Conservation (phyloP, 805 yeast genomes). For the Candida orba region DNA sequence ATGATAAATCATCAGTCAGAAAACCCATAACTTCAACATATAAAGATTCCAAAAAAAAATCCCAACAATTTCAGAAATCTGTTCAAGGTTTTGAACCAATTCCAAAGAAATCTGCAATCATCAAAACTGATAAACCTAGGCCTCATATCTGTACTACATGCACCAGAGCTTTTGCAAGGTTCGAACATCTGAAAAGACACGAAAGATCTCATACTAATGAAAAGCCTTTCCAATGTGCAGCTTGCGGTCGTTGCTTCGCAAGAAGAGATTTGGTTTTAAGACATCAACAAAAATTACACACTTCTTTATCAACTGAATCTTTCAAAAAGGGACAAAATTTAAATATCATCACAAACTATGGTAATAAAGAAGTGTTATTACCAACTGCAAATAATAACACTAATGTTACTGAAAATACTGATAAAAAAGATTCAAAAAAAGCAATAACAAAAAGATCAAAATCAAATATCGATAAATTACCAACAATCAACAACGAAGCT, state of each 20-base stretch:
- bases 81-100: slow-evolving; percentile 50
- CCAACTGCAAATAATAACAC: slow-evolving; percentile 22
- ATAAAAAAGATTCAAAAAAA: not conserved
- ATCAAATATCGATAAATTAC: not conserved
- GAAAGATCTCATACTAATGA: slow-evolving; percentile 93
- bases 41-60: slow-evolving; percentile 6
- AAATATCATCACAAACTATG: slow-evolving; percentile 30
- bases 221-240: slow-evolving; percentile 93
- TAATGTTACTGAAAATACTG: not conserved
- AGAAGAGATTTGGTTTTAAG: slow-evolving; percentile 80
- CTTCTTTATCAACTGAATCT: slow-evolving; percentile 34
- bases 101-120: slow-evolving; percentile 76
- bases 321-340: slow-evolving; percentile 25
- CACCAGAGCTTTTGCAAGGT: slow-evolving; percentile 90
- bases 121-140: slow-evolving; percentile 88
- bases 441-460: not conserved
- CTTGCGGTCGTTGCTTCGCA: slow-evolving; percentile 94
- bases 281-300: slow-evolving; percentile 90
- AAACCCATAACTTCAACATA: slow-evolving; percentile 9
- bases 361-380: slow-evolving; percentile 32
- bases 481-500: not conserved
- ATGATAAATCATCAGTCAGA: slow-evolving; percentile 3
- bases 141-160: slow-evolving; percentile 89
- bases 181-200: slow-evolving; percentile 91
- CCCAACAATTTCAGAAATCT: slow-evolving; percentile 20